Percentiles rank a stretch among this genome's conserved stretches.
These are phyloP conservation scores for Ogataea hybrid DNA, from an alignment of 1,139 yeast species.

Conservation along the genomic window DNA sequence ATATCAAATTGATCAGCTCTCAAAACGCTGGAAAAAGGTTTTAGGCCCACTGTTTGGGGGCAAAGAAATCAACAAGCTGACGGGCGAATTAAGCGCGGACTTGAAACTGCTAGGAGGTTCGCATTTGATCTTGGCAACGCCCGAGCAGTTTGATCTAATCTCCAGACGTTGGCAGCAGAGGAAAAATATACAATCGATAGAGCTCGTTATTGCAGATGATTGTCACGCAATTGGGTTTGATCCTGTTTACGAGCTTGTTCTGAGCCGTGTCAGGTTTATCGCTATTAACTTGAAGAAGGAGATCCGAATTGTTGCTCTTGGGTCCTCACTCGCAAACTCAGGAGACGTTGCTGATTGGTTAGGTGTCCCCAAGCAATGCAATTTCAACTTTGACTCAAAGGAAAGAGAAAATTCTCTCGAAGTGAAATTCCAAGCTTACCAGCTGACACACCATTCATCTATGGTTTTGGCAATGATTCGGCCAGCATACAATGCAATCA, in stretches of 20 bases:
- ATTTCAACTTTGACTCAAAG: slow-evolving; percentile 69
- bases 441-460: slow-evolving; percentile 47
- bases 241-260: slow-evolving; percentile 58
- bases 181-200: slow-evolving; percentile 65
- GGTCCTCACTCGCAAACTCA: slow-evolving; percentile 70
- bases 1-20: slow-evolving; percentile 47
- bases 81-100: slow-evolving; percentile 61
- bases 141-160: slow-evolving; percentile 67
- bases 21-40: slow-evolving; percentile 50
- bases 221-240: slow-evolving; percentile 65
- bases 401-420: slow-evolving; percentile 57
- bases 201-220: slow-evolving; percentile 71
- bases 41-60: slow-evolving; percentile 47
- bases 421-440: slow-evolving; percentile 55
- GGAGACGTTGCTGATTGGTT: slow-evolving; percentile 86
- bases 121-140: slow-evolving; percentile 76
- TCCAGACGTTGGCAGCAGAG: slow-evolving; percentile 83
- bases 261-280: slow-evolving; percentile 72
- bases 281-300: slow-evolving; percentile 55
- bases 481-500: slow-evolving; percentile 43
- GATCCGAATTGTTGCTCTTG: slow-evolving; percentile 63
- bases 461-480: slow-evolving; percentile 49
- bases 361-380: slow-evolving; percentile 55
- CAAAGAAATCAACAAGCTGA: slow-evolving; percentile 53
- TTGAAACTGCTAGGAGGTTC: slow-evolving; percentile 51